Base-by-base conservation (phyloP, 345 rosid genomes). In the Populus deltoides region DNA sequence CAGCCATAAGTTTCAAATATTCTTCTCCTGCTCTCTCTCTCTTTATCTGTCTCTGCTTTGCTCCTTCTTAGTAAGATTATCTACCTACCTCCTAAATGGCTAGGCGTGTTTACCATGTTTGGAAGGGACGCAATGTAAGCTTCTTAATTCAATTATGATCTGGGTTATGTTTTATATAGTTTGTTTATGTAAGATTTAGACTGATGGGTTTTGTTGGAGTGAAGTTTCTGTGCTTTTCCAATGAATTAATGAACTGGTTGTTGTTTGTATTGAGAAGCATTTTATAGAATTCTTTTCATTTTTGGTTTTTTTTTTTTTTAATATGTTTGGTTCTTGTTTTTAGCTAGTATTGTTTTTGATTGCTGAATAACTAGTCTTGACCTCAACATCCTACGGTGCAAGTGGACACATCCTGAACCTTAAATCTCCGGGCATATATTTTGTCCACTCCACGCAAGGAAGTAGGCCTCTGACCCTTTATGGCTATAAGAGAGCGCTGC, bases 101-200 rank as follows among this genome's bases (percentile, higher is more conserved):
- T 33, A 76, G 66, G 75, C 90, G 86, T 45, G 82, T 81, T 9
- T 87, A 83, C 65, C 89, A 89, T 83, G 86, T 53, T 61, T 86
- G 92, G 92, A 86, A 84, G 82, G 92, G 89, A 24, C 81, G 78
- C 47, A 89, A 89, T 84, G 92, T 87, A 67, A 71, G 89, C 20
- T 61, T 74, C 15, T 41, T 41, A 3, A 41, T 2, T 41, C 15
- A 72, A 51, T 59, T 79, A 20, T 57, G 45, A 74, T 68, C 47
- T 80, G 78, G 82, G 78, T 80, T 79, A 31, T 53, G 16, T 36
- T 75, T 24, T 35, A 6, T 13, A 22, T 27, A 25, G 66, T 8
- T 71, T 65, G 5, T 33, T 53, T 39, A 15, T 43, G 55, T 29
- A 9, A 53, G 49, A 33, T 68, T 74, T 25, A 29, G 24, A 43